A percentile compares a stretch with the other conserved stretches of the same genome.
phyloP scores from a whole-genome alignment of 768 basidiomycete genomes.

The Sporobolomyces roseus region DNA sequence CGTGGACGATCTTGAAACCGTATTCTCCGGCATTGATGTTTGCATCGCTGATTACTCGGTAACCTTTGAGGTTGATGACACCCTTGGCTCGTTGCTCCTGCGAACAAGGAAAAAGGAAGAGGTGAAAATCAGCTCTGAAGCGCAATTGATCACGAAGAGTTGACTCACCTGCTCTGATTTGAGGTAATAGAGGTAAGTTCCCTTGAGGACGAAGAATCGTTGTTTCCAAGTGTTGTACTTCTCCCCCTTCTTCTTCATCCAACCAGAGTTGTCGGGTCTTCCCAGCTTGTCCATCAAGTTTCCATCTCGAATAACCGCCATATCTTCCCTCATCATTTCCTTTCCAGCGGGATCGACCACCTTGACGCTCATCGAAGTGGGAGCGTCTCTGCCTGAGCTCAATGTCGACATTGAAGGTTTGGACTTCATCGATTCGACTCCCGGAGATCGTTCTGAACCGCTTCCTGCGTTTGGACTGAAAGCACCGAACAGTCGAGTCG shows the following conservation, averaged over 20 bases:
- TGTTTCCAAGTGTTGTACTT: slow-evolving; percentile 88
- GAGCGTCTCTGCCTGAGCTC: slow-evolving; percentile 19
- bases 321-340: slow-evolving; percentile 27
- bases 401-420: slow-evolving; percentile 29
- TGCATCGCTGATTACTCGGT: slow-evolving; percentile 89
- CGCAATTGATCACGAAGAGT: neutral
- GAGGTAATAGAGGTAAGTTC: slow-evolving; percentile 81
- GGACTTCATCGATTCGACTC: slow-evolving; percentile 9
- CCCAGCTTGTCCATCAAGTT: slow-evolving; percentile 89
- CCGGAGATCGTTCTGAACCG: slow-evolving; percentile 17
- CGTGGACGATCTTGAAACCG: slow-evolving; percentile 90
- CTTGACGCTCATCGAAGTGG: slow-evolving; percentile 35
- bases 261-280: slow-evolving; percentile 79
- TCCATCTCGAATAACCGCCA: slow-evolving; percentile 30
- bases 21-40: slow-evolving; percentile 82
- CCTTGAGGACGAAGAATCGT: slow-evolving; percentile 88
- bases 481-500: slow-evolving; percentile 35
- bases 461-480: slow-evolving; percentile 18
- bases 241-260: slow-evolving; percentile 94
- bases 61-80: slow-evolving; percentile 85
- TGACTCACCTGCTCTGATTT: slow-evolving; percentile 56
- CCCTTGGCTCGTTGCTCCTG: slow-evolving; percentile 94
- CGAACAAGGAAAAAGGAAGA: neutral
- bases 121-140: too few relatives aligned
- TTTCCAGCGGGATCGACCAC: slow-evolving; percentile 20